Evolutionary conservation across 2,329 filamentous ascomycete species (phyloP), one percentile per base, ranked within the genome.

Genomic region (Hymenoscyphus linearis): DNA sequence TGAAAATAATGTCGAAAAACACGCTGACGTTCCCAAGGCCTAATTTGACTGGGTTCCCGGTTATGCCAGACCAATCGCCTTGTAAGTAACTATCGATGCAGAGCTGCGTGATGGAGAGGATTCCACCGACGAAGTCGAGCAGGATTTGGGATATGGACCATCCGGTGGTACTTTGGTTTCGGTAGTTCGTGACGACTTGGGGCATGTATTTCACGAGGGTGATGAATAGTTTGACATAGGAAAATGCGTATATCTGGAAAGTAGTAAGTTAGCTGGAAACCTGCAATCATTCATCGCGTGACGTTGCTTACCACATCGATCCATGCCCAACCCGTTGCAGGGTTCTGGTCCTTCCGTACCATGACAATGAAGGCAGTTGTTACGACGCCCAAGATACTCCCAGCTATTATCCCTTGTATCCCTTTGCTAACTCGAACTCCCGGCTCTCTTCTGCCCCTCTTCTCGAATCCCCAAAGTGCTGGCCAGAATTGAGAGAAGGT

Each of bases 141-240:
- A 96, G 77, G 68, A 97, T 93, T 73, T 91, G 88, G 64, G 78
- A 78, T 66, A 97, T 97, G 69, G 85, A 89, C 92, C 93, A 98
- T 40, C 95, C 95, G 22, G 82, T 77, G 0, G 95, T 98, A 60
- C 90, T 96, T 72, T 88, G 84, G 70, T 93, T 91, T 69, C 86
- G 85, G 73, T 88, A 92, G 78, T 98, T 98, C 68, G 88, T 81
- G 70, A 89, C 80, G 40, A 90, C 85, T 79, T 96, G 92, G 4
- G 95, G 95, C 54, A 91, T 86, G 76, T 97, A 98, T 77, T 99
- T 99, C 76, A 96, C 83, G 27, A 97, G 78, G 0, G 93, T 96
- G 66, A 96, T 85, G 59, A 93, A 75, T 36, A 99, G 80, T 77
- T 99, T 99, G 72, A 96, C 87, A 73, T 96, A 96, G 50, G 90